phyloP scores from a whole-genome alignment of 352 stramenopile genomes.

The Phytopythium cucurbitacearum region DNA sequence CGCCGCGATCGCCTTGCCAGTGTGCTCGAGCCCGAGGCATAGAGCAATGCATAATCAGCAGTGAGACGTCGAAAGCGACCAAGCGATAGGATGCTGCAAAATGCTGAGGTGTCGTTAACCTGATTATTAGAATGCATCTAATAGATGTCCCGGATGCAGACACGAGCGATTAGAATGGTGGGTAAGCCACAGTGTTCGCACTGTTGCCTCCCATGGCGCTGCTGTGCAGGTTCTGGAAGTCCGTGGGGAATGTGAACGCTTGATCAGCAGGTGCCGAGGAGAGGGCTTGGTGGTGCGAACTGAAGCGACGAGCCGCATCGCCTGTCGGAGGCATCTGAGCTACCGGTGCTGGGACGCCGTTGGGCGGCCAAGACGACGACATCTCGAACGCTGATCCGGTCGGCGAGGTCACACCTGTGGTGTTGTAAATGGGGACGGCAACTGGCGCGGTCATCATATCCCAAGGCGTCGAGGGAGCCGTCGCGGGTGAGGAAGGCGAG shows the following conservation, averaged over 20 bases:
- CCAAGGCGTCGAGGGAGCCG: constrained; percentile 3
- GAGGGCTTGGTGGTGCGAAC: neutral
- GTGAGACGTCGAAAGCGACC: neutral
- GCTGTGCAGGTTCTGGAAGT: constrained; percentile 17
- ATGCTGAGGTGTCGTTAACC: no score
- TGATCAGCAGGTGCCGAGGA: neutral
- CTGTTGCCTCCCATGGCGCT: neutral
- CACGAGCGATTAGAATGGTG: constrained; percentile 1
- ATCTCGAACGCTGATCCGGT: constrained; percentile 1
- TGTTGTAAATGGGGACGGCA: constrained; percentile 1
- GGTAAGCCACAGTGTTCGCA: neutral
- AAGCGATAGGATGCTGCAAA: neutral
- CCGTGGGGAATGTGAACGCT: constrained; percentile 11
- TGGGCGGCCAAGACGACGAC: constrained; percentile 2
- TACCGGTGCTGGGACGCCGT: neutral
- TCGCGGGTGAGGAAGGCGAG: constrained; percentile 1
- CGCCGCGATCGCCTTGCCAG: neutral
- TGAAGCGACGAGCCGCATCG: neutral
- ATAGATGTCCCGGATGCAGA: no score
- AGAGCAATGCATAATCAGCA: neutral
- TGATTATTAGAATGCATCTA: no score
- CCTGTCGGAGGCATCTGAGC: neutral
- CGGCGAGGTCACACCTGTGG: neutral
- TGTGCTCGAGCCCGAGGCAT: neutral
- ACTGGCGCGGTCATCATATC: constrained; percentile 8